A percentile compares a stretch with the other conserved stretches of the same genome.
phyloP scores from a whole-genome alignment of 352 stramenopile genomes.

The Hyaloperonospora brassicae region DNA sequence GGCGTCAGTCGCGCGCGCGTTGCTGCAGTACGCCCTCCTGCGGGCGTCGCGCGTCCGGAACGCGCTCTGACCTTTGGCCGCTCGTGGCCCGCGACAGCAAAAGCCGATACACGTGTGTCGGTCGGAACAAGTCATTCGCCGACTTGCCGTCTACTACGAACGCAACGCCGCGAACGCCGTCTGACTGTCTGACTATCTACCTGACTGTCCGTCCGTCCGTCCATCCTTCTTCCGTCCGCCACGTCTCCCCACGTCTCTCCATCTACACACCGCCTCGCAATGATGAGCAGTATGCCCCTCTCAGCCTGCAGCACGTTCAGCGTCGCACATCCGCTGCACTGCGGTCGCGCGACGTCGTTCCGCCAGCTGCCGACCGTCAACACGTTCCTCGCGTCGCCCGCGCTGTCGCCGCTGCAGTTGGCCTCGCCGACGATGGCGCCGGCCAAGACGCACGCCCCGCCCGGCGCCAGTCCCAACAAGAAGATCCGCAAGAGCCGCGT shows the following conservation, averaged over 20 bases:
- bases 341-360: conserved; percentile 4
- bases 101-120: conserved; percentile 2
- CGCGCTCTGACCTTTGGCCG: conserved; percentile 2
- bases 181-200: too few relatives aligned
- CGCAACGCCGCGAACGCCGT: background rate
- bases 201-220: too few relatives aligned
- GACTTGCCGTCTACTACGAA: conserved; percentile 10
- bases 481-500: conserved; percentile 40
- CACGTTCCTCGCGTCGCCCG: conserved; percentile 4
- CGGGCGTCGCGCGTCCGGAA: too few relatives aligned
- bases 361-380: conserved; percentile 6
- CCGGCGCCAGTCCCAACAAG: conserved; percentile 19
- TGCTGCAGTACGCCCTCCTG: background rate
- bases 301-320: conserved; percentile 17
- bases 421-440: conserved; percentile 13
- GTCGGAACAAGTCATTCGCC: conserved; percentile 20
- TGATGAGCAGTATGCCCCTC: conserved; percentile 24
- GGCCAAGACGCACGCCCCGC: conserved; percentile 7
- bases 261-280: background rate
- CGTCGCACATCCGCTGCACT: conserved; percentile 19
- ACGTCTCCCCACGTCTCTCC: too few relatives aligned
- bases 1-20: conserved; percentile 15
- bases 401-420: conserved; percentile 6
- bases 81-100: conserved; percentile 3
- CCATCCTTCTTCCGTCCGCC: too few relatives aligned